Evolutionary conservation across 352 stramenopile species (phyloP), one percentile per base, ranked within the genome.

Genomic region (Phytophthora aleatoria): DNA sequence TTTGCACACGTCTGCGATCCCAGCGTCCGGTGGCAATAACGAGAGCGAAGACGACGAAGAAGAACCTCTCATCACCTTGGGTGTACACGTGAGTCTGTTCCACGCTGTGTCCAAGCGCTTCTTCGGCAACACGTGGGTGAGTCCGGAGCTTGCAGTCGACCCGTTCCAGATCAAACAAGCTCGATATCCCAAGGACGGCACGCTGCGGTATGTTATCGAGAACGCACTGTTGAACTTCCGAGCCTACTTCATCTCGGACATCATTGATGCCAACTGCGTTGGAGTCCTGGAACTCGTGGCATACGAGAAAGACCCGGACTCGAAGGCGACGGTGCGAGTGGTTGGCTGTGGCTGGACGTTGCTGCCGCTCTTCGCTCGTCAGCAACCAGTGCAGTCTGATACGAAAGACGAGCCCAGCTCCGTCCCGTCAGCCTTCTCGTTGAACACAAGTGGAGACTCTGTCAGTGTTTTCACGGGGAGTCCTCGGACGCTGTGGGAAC

Each of bases 271-370:
- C 9, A 94, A 89, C 56, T 98, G 93, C 50, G 84, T 98, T 38
- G 87, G 85, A 5, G 87, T 99, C n/a, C 66, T 98, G 9, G 95
- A 99, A 65, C 79, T 99, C 10, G 92, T 99, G 11, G 88, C 86
- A 13, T 92, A 93, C 47, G 77, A 96, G 16, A 95, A 97, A 54
- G 83, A 97, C 48, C 71, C 65, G 0, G 76, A 87, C 59, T 95
- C 76, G 12, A 96, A 84, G 69, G 89, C 72, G 28, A 90, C 73
- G 3, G 81, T 85, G 7, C 68, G 68, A 20, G 61, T 82, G 5
- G 94, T 91, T 42, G 92, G 94, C 3, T 98, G 93, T 62, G 96
- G 96, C 15, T 99, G 95, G 94, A 95, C 88, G 30, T 74, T 97
- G 9, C 57, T 99, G 2, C 91, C 93, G 42, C 76, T 98, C 11